phyloP scores from a whole-genome alignment of 208 protist genomes.

The Wallacemonas sp. region DNA sequence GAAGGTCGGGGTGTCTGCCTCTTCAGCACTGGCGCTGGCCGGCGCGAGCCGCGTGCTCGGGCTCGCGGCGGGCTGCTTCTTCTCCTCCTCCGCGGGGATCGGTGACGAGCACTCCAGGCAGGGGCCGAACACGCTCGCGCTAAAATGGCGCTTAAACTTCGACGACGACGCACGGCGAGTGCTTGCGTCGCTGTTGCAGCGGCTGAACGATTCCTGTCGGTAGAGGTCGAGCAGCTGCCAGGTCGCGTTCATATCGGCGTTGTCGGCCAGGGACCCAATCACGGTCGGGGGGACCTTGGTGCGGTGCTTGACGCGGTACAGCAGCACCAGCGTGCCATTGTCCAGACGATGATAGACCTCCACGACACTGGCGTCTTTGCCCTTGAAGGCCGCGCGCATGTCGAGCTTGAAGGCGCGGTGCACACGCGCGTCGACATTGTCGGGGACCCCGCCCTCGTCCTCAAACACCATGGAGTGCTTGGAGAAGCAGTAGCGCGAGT shows the following conservation, averaged over 20 bases:
- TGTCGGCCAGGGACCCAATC: slow-evolving; percentile 4
- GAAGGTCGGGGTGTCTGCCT: not conserved
- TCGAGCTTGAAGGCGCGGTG: slow-evolving; percentile 15
- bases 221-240: slow-evolving; percentile 13
- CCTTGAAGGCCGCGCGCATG: slow-evolving; percentile 13
- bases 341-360: slow-evolving; percentile 11
- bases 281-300: not conserved
- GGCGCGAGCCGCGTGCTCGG: not conserved
- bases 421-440: slow-evolving; percentile 7
- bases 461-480: slow-evolving; percentile 18
- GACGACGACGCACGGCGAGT: not conserved
- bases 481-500: not conserved
- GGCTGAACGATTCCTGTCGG: slow-evolving; percentile 1
- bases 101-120: not conserved
- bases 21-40: not conserved
- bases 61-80: not conserved
- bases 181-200: slow-evolving; percentile 14
- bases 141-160: not conserved
- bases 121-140: not conserved
- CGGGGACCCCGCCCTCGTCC: slow-evolving; percentile 8
- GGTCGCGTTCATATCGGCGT: slow-evolving; percentile 2
- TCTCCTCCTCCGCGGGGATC: not conserved
- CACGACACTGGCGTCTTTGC: not conserved
- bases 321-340: not conserved
- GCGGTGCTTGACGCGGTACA: slow-evolving; percentile 9